phyloP scores from a whole-genome alignment of 257 asterid species.

The Ophiorrhiza pumila region DNA sequence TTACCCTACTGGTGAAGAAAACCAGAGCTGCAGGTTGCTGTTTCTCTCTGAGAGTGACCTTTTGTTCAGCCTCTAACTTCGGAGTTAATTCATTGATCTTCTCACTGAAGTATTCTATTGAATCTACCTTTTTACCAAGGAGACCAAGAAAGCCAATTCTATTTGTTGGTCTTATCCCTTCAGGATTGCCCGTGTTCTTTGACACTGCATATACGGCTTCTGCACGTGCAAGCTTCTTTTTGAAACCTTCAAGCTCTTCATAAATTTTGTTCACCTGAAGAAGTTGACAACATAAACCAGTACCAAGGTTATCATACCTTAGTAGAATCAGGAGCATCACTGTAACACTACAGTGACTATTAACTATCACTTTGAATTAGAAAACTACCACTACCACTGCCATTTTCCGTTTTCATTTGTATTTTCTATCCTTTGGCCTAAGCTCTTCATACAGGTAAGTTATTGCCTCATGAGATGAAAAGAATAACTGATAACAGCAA shows the following conservation, averaged over 20 bases:
- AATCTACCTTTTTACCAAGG: conserved; percentile 70
- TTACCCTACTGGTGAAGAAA: conserved; percentile 64
- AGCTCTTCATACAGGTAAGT: no score
- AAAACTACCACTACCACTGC: neutral
- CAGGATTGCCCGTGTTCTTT: conserved; percentile 44
- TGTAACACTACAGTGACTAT: neutral
- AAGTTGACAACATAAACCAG: neutral
- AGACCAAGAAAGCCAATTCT: conserved; percentile 78
- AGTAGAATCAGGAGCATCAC: neutral
- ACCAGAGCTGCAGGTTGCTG: conserved; percentile 73
- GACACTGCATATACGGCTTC: conserved; percentile 60
- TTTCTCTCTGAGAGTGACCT: conserved; percentile 66
- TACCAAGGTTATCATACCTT: neutral
- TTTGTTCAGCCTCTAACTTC: conserved; percentile 68
- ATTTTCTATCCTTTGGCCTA: neutral
- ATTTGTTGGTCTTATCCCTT: conserved; percentile 61
- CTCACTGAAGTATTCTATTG: conserved; percentile 64
- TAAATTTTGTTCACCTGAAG: conserved; percentile 67
- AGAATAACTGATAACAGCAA: neutral
- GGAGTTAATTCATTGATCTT: conserved; percentile 57
- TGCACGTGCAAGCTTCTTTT: conserved; percentile 75
- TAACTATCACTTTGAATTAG: neutral
- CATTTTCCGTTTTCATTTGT: neutral
- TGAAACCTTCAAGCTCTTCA: conserved; percentile 64
- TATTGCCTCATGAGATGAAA: neutral